A percentile compares a stretch with the other conserved stretches of the same genome.
phyloP scores from a whole-genome alignment of 2,329 filamentous ascomycete genomes.

The Metarhizium anisopliae region DNA sequence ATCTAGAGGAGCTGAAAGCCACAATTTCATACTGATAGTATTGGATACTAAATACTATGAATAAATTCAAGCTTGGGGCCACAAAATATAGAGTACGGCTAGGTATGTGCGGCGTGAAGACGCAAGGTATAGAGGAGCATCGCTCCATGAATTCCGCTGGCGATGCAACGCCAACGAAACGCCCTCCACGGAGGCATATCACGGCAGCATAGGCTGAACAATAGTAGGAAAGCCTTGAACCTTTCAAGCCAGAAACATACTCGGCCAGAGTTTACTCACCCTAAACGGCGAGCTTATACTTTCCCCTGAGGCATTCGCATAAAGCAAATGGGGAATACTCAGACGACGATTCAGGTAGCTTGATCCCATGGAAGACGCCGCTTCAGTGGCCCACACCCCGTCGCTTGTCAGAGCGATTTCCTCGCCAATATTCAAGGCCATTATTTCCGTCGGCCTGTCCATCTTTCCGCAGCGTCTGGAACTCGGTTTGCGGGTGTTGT shows the following conservation, averaged over 20 bases:
- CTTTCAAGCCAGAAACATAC: not conserved
- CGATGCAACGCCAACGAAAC: not conserved
- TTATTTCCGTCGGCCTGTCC: constrained; percentile 25
- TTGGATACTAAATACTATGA: not conserved
- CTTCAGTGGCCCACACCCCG: constrained; percentile 21
- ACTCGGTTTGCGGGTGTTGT: not conserved
- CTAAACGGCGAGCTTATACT: not conserved
- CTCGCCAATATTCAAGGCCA: constrained; percentile 33
- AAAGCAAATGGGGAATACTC: constrained; percentile 4
- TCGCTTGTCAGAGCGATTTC: constrained; percentile 32
- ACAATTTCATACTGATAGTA: not conserved
- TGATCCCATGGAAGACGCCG: not conserved
- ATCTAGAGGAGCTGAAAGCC: not conserved
- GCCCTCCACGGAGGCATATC: not conserved
- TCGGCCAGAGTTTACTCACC: not conserved
- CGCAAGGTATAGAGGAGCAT: not conserved
- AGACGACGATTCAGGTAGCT: not conserved
- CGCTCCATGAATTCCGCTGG: not conserved
- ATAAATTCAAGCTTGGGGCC: not conserved
- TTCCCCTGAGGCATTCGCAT: not conserved
- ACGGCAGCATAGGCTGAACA: not conserved
- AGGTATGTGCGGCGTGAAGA: not conserved
- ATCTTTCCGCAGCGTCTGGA: constrained; percentile 9
- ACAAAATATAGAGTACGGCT: not conserved
- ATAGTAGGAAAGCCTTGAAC: not conserved